phyloP scores from a whole-genome alignment of 2,329 filamentous ascomycete genomes.

The Microdochium bolleyi region DNA sequence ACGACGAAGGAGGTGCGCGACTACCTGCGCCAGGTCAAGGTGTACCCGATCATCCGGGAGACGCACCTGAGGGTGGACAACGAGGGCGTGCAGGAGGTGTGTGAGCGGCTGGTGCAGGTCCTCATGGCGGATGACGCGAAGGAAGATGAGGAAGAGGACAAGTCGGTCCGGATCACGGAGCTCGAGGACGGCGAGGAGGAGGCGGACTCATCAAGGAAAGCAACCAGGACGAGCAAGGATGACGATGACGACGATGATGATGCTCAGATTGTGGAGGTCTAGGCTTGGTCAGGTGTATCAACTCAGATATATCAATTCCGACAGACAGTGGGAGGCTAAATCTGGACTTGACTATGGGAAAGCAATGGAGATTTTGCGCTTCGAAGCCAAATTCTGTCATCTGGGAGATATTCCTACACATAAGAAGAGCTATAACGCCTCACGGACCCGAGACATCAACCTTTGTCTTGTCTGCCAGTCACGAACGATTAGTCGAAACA shows the following conservation, averaged over 20 bases:
- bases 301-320: not conserved
- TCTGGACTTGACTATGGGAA: too few relatives aligned
- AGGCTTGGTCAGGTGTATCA: not conserved
- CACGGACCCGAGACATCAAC: constrained; percentile 8
- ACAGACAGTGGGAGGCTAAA: too few relatives aligned
- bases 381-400: too few relatives aligned
- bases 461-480: constrained; percentile 22
- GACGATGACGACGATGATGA: not conserved
- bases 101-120: constrained; percentile 84
- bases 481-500: not conserved
- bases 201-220: constrained; percentile 38
- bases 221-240: not conserved
- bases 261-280: not conserved
- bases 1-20: constrained; percentile 71
- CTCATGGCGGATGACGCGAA: constrained; percentile 71
- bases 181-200: constrained; percentile 26
- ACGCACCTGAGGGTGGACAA: constrained; percentile 71
- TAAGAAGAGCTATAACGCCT: not conserved
- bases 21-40: constrained; percentile 64
- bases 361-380: too few relatives aligned
- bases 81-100: constrained; percentile 74
- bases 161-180: constrained; percentile 31
- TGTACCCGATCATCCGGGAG: constrained; percentile 86
- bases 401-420: too few relatives aligned
- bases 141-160: constrained; percentile 24